Conservation (phyloP, 371 early-diverging fungal genomes). For the Homolaphlyctis polyrhiza region DNA sequence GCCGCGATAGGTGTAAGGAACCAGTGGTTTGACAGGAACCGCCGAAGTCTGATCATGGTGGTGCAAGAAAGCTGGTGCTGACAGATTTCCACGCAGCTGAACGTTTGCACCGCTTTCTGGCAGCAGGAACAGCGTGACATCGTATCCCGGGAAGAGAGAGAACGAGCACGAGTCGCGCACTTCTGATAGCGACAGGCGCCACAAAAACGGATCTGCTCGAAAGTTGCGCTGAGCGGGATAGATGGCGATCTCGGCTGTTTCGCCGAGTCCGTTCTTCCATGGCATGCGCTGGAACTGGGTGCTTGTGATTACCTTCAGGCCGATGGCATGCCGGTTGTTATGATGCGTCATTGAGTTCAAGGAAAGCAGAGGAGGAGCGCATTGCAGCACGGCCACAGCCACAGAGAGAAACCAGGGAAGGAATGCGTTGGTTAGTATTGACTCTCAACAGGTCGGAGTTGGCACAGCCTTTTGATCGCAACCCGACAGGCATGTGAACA, state of each 20-base stretch:
- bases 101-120: slow-evolving; percentile 17
- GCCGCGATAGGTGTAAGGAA: slow-evolving; percentile 60
- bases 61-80: slow-evolving; percentile 36
- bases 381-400: neutral
- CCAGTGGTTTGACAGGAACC: slow-evolving; percentile 48
- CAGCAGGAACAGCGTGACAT: slow-evolving; percentile 41
- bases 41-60: slow-evolving; percentile 57
- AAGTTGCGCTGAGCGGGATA: slow-evolving; percentile 49
- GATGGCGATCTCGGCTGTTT: slow-evolving; percentile 56
- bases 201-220: slow-evolving; percentile 52
- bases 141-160: slow-evolving; percentile 60
- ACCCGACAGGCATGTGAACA: neutral
- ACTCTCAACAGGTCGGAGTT: neutral
- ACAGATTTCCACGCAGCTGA: neutral
- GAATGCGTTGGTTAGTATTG: neutral
- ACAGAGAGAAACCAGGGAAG: neutral
- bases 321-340: too few relatives aligned
- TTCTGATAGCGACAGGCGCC: slow-evolving; percentile 53
- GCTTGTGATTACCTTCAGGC: neutral
- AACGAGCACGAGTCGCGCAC: slow-evolving; percentile 56
- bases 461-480: neutral
- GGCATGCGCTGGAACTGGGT: slow-evolving; percentile 17
- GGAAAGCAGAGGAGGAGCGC: neutral
- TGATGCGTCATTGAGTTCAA: too few relatives aligned
- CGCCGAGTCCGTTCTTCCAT: slow-evolving; percentile 71